Evolutionary conservation across 805 yeast genomes (phyloP).

Genomic region (Kodamaea nitidulidarum): DNA sequence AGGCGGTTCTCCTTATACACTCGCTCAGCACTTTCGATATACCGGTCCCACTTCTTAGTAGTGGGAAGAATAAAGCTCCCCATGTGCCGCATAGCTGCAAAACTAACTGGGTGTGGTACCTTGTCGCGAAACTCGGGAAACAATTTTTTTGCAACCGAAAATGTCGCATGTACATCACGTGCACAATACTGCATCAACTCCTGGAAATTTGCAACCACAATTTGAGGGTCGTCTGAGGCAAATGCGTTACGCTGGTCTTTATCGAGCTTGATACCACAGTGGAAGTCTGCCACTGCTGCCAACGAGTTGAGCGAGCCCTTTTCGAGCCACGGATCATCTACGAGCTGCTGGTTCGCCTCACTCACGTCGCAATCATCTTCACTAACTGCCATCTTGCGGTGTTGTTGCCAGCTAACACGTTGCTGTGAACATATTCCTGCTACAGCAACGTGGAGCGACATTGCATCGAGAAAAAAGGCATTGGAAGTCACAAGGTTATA

Average conservation of each 20-base stretch:
- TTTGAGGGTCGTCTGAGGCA: constrained; percentile 48
- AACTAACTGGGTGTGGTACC: constrained; percentile 92
- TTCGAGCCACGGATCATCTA: constrained; percentile 81
- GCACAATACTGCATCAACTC: constrained; percentile 78
- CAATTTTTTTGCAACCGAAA: constrained; percentile 59
- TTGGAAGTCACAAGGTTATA: constrained; percentile 63
- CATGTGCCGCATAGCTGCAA: constrained; percentile 77
- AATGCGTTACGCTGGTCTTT: constrained; percentile 69
- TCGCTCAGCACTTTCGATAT: constrained; percentile 64
- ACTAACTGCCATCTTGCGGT: constrained; percentile 37
- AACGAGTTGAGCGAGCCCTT: constrained; percentile 75
- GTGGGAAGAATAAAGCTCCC: constrained; percentile 79
- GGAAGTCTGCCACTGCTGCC: constrained; percentile 72
- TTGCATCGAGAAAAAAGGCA: constrained; percentile 82
- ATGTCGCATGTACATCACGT: constrained; percentile 74
- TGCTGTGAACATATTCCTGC: constrained; percentile 93
- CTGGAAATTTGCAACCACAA: constrained; percentile 54
- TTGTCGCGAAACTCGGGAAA: constrained; percentile 62
- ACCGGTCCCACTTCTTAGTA: constrained; percentile 65
- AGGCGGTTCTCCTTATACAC: constrained; percentile 56
- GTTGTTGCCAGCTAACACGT: constrained; percentile 69
- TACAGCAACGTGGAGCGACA: constrained; percentile 87
- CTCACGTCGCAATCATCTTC: constrained; percentile 17
- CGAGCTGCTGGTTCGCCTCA: constrained; percentile 15
- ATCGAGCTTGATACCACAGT: constrained; percentile 64